Evolutionary conservation across 208 protist species (phyloP).

Genomic region (Crithidia brevicula): DNA sequence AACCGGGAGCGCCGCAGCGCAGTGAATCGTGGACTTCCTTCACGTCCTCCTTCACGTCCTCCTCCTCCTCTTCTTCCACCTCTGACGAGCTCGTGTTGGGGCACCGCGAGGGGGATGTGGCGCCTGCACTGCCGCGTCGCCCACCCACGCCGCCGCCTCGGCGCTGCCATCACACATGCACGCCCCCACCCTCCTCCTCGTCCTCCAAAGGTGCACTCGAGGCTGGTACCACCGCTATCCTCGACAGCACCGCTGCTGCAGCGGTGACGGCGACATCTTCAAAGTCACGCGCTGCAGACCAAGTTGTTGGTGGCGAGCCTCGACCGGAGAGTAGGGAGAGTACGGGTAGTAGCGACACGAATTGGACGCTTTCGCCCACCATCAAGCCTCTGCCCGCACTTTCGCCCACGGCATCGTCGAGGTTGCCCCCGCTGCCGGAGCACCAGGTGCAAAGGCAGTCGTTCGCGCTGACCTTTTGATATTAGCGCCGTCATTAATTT

Average conservation of each 20-base stretch:
- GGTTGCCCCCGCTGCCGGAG: slow-evolving; percentile 6
- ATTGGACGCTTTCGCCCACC: slow-evolving; percentile 9
- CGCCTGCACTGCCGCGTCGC: background rate
- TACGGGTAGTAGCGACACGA: slow-evolving; percentile 10
- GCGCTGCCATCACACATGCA: slow-evolving; percentile 3
- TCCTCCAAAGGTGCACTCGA: background rate
- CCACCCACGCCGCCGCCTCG: slow-evolving; percentile 35
- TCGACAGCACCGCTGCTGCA: background rate
- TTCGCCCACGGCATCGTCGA: background rate
- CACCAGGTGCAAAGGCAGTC: background rate
- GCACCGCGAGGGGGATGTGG: background rate
- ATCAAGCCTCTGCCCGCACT: background rate
- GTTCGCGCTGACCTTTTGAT: too few species aligned
- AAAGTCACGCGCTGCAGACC: background rate
- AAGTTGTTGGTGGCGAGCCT: background rate
- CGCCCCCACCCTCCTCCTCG: background rate
- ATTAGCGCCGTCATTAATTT: too few species aligned
- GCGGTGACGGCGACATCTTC: background rate
- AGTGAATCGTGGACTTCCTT: slow-evolving; percentile 7
- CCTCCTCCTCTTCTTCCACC: background rate
- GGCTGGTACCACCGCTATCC: background rate
- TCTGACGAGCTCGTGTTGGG: background rate
- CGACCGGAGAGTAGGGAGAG: background rate
- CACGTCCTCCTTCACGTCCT: too few species aligned
- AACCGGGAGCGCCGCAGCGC: background rate